Base-by-base conservation (phyloP, 2,329 filamentous ascomycete genomes). In the Scleromitrula shiraiana region DNA sequence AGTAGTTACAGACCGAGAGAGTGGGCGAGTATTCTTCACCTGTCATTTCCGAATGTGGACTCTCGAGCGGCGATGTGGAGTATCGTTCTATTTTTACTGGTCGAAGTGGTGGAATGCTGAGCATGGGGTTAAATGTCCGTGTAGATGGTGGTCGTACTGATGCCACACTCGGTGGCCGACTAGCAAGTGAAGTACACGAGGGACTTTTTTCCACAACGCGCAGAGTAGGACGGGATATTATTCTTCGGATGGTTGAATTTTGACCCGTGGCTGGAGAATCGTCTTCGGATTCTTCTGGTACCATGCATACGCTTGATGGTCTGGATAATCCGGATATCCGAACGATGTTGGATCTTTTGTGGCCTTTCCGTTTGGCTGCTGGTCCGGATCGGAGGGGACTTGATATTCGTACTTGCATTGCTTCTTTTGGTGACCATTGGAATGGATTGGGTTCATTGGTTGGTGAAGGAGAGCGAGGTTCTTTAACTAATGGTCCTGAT, bases 281-380 rank as follows among this genome's bases (percentile, higher is more conserved):
- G n/a, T 56, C 55, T 50, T 58, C 58, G 2, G 51, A 43, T 38
- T 60, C 57, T 42, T 62, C 60, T 4, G 48, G 51, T 5, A 62
- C 57, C 1, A 54, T 48, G 7, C 52, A 52, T 3, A 61, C 55
- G 20, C 59, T 60, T 24, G 45, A 23, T 19, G 56, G 56, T 15
- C 54, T 50, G 7, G 56, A 46, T 2, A 61, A 27, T 20, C 50
- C 50, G 17, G 61, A 62, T 37, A 62, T 58, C 9, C 55, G 55
- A 17, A 60, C 36, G 0, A 57, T 51, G 30, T 58, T 56, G 0
- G 56, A 59, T 36, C 56, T 49, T 30, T 58, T 60, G 22, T 63
- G 61, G 0, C 55, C 60, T 35, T 56, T 59, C 9, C 49, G 49
- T 4, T 46, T 46, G 2, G n/a, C n/a, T n/a, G n/a, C n/a, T n/a